phyloP scores from a whole-genome alignment of 192 early-diverging fungal genomes.

The Coemansia sp. region DNA sequence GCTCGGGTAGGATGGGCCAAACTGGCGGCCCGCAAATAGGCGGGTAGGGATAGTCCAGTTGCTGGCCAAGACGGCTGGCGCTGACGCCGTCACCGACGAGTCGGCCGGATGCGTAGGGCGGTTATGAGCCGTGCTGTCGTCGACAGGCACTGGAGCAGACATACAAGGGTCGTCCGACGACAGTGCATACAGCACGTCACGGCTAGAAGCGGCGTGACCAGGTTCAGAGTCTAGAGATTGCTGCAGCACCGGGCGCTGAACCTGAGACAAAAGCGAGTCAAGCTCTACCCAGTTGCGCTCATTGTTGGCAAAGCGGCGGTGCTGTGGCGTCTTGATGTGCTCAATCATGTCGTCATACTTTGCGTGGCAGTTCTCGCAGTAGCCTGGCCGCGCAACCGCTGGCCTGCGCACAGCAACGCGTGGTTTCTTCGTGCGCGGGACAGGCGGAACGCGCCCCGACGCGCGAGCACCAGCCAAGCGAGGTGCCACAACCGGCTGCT shows the following conservation, averaged over 20 bases:
- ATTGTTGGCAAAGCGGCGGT: constrained; percentile 44
- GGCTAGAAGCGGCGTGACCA: neutral
- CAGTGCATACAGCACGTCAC: constrained; percentile 14
- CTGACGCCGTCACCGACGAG: neutral
- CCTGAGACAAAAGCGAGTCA: constrained; percentile 28
- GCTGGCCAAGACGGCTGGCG: constrained; percentile 1
- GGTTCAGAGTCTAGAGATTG: no score
- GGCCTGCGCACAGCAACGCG: constrained; percentile 33
- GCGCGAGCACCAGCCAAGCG: constrained; percentile 1
- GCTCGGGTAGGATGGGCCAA: constrained; percentile 5
- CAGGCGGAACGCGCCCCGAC: constrained; percentile 23
- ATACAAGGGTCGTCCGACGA: constrained; percentile 31
- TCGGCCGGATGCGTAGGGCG: neutral
- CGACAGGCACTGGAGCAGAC: neutral
- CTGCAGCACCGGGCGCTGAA: constrained; percentile 28
- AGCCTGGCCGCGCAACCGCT: constrained; percentile 35
- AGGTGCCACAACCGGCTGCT: constrained; percentile 28
- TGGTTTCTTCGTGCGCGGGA: constrained; percentile 39
- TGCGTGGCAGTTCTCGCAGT: constrained; percentile 51
- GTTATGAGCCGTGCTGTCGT: constrained; percentile 4
- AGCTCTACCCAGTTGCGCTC: constrained; percentile 46
- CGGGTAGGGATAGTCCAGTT: constrained; percentile 5
- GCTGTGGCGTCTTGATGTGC: constrained; percentile 39
- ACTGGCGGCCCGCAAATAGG: neutral
- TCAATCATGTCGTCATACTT: constrained; percentile 51